phyloP scores from a whole-genome alignment of 2,329 filamentous ascomycete genomes.

The Zymoseptoria tritici region DNA sequence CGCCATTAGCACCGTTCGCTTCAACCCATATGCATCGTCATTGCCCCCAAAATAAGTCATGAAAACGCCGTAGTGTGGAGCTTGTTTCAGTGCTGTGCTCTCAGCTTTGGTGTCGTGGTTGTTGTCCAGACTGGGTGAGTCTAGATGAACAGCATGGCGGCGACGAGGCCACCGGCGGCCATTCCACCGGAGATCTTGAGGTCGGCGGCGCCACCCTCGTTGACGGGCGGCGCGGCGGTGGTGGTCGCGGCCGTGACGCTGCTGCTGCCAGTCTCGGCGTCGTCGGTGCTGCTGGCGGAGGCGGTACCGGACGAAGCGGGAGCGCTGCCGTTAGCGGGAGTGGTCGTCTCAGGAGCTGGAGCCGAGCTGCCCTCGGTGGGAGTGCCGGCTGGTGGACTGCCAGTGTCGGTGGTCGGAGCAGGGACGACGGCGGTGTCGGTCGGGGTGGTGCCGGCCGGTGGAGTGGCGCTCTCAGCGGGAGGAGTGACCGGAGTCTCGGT shows the following conservation, averaged over 20 bases:
- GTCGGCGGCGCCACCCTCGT: slow-evolving; percentile 11
- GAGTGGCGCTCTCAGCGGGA: slow-evolving; percentile 1
- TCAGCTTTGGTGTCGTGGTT: slow-evolving; percentile 6
- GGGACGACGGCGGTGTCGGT: background rate
- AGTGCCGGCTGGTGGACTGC: slow-evolving; percentile 4
- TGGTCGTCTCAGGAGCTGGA: slow-evolving; percentile 7
- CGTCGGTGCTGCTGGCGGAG: slow-evolving; percentile 11
- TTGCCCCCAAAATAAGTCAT: background rate
- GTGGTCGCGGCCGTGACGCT: slow-evolving; percentile 6
- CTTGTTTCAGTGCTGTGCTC: slow-evolving; percentile 2
- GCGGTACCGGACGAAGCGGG: slow-evolving; percentile 11
- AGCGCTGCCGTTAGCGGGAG: slow-evolving; percentile 14
- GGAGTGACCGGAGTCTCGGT: background rate
- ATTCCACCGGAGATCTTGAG: slow-evolving; percentile 13
- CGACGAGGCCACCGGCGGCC: slow-evolving; percentile 16
- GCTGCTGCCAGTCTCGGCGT: slow-evolving; percentile 6
- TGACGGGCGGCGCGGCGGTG: slow-evolving; percentile 13
- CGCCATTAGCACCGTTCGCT: slow-evolving; percentile 16
- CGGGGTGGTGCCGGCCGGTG: background rate
- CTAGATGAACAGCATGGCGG: slow-evolving; percentile 18
- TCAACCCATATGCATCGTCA: slow-evolving; percentile 7
- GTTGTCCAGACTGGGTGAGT: background rate
- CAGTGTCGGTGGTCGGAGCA: background rate
- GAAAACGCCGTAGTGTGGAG: slow-evolving; percentile 1
- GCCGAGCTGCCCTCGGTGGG: slow-evolving; percentile 9